Evolutionary conservation across 805 yeast species (phyloP).

Genomic region (Cyberlindnera japonica): DNA sequence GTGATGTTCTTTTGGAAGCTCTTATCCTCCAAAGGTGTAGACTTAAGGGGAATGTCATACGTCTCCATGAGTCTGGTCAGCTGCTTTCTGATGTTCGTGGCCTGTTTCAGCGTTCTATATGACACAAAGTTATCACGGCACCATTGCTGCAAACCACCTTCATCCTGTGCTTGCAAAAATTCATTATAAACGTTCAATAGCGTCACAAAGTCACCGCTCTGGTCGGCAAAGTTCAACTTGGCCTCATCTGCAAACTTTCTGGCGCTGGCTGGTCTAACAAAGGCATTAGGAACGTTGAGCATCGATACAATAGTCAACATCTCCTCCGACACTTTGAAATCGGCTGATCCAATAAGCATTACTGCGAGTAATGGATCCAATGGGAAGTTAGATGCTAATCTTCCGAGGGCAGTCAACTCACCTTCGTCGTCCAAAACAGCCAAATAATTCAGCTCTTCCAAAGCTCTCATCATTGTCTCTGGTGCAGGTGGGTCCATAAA

Average conservation of each 20-base stretch:
- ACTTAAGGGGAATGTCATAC: slow-evolving; percentile 66
- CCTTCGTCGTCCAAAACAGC: slow-evolving; percentile 92
- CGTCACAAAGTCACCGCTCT: slow-evolving; percentile 93
- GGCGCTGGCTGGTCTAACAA: slow-evolving; percentile 87
- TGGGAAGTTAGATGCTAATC: slow-evolving; percentile 90
- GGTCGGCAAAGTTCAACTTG: slow-evolving; percentile 83
- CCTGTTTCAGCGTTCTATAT: slow-evolving; percentile 77
- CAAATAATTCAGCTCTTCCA: slow-evolving; percentile 89
- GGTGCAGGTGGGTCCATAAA: slow-evolving; percentile 99
- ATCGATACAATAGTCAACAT: slow-evolving; percentile 84
- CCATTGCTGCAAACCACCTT: slow-evolving; percentile 71
- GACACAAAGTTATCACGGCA: slow-evolving; percentile 87
- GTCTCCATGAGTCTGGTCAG: slow-evolving; percentile 79
- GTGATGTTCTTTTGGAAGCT: slow-evolving; percentile 76
- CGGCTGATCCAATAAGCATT: slow-evolving; percentile 83
- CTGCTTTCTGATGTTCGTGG: slow-evolving; percentile 84
- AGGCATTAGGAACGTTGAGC: slow-evolving; percentile 90
- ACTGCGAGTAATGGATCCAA: slow-evolving; percentile 95
- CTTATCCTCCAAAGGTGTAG: slow-evolving; percentile 62
- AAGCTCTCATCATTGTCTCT: slow-evolving; percentile 98
- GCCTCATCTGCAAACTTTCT: slow-evolving; percentile 89
- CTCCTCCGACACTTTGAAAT: slow-evolving; percentile 83
- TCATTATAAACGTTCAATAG: slow-evolving; percentile 84
- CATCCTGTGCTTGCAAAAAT: slow-evolving; percentile 73
- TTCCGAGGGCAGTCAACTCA: slow-evolving; percentile 81